A percentile compares a stretch with the other conserved stretches of the same genome.
Evolutionary conservation across 1,284 basidiomycete genomes (phyloP).

Genomic region (Irpex sp.): DNA sequence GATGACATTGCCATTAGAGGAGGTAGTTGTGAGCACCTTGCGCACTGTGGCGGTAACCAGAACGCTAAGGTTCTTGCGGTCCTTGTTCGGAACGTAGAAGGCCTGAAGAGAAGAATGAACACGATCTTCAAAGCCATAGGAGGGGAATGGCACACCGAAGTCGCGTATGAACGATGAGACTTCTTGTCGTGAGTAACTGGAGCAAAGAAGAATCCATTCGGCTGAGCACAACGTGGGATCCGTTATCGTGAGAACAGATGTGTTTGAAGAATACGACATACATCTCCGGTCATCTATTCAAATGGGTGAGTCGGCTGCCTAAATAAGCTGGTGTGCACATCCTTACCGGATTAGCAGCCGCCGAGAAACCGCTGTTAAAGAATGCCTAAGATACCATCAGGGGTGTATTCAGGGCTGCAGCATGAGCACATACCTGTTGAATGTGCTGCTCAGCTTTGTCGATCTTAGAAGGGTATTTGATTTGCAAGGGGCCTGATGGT

Average conservation of each 20-base stretch:
- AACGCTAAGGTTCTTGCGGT: slow-evolving; percentile 19
- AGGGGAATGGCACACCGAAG: slow-evolving; percentile 13
- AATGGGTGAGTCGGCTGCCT: background rate
- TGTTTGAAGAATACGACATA: slow-evolving; percentile 7
- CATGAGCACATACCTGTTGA: slow-evolving; percentile 11
- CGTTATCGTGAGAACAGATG: background rate
- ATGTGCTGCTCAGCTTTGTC: slow-evolving; percentile 12
- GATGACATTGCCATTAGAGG: slow-evolving; percentile 90
- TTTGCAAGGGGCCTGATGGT: slow-evolving; percentile 1
- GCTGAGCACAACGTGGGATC: slow-evolving; percentile 7
- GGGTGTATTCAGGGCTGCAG: background rate
- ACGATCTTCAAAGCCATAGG: background rate
- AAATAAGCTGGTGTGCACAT: background rate
- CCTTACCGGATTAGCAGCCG: slow-evolving; percentile 16
- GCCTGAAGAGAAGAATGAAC: slow-evolving; percentile 11
- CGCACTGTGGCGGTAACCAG: slow-evolving; percentile 9
- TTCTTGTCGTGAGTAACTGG: slow-evolving; percentile 17
- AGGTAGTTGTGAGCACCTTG: slow-evolving; percentile 48
- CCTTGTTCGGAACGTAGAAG: slow-evolving; percentile 20
- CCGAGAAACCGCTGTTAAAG: slow-evolving; percentile 14
- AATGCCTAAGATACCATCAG: slow-evolving; percentile 9
- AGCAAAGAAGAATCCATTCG: slow-evolving; percentile 16
- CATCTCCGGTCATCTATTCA: slow-evolving; percentile 19
- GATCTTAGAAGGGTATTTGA: slow-evolving; percentile 7
- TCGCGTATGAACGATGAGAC: slow-evolving; percentile 21